Evolutionary conservation across 2,329 filamentous ascomycete genomes (phyloP).

Genomic region (Penicillium sp.): DNA sequence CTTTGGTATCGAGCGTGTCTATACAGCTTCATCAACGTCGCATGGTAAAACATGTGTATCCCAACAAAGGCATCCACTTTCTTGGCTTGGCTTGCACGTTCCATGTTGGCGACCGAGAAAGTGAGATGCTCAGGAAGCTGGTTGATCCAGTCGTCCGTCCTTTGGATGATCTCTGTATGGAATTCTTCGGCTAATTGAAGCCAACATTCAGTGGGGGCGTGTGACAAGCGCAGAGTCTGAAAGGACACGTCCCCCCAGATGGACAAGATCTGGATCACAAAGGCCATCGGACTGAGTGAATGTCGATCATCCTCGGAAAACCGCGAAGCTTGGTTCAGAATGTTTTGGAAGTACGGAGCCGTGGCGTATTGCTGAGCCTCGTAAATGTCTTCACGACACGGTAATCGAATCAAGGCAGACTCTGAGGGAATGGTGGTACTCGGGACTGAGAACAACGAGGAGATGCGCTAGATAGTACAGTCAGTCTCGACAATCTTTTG

Average conservation of each 20-base stretch:
- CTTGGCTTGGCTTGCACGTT: constrained; percentile 48
- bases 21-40: constrained; percentile 59
- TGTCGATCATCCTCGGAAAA: constrained; percentile 35
- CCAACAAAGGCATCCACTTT: constrained; percentile 56
- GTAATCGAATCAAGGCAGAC: constrained; percentile 62
- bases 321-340: constrained; percentile 38
- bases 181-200: constrained; percentile 46
- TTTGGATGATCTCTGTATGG: constrained; percentile 47
- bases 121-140: constrained; percentile 51
- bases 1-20: constrained; percentile 49
- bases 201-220: constrained; percentile 41
- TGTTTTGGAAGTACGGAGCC: constrained; percentile 56
- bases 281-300: constrained; percentile 49
- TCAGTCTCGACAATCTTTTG: constrained; percentile 5
- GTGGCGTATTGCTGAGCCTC: constrained; percentile 54
- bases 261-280: constrained; percentile 56
- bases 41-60: constrained; percentile 62
- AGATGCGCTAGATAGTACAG: constrained; percentile 46
- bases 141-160: constrained; percentile 54
- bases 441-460: constrained; percentile 51
- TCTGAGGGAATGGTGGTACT: constrained; percentile 55
- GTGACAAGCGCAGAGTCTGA: constrained; percentile 50
- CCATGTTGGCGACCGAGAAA: constrained; percentile 54
- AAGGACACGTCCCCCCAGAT: constrained; percentile 62
- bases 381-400: constrained; percentile 56